Evolutionary conservation across 2,329 filamentous ascomycete species (phyloP), one percentile per base, ranked within the genome.

Genomic region (Capronia epimyces): DNA sequence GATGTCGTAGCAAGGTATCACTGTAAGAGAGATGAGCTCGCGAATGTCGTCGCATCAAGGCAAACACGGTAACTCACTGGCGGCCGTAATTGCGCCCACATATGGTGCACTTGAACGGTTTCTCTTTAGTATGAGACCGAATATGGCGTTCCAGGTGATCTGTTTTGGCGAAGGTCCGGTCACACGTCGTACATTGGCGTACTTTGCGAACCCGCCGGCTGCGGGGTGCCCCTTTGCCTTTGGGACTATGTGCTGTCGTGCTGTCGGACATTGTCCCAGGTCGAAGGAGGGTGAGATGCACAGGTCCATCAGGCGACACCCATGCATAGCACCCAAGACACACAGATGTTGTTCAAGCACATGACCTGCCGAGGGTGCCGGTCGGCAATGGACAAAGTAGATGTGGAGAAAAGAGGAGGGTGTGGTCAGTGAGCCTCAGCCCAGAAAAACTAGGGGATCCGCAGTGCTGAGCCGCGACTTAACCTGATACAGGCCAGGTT

Each of bases 81-180:
- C 56, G 44, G 22, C 56, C 56, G 50, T 57, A 59, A 22, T 55
- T 53, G 31, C 46, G 50, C 10, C 57, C 57, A 46, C 57, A 59
- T 9, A 49, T 52, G 3, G 29, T 31, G 39, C 57, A 59, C 25
- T 44, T 44, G 44, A 66, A 67, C 1, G 65, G 65, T 49, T 63
- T 67, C 46, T 67, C 64, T 37, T 63, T 64, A 1, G 64, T 67
- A 40, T 67, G 65, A 27, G 60, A 60, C 24, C 64, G 57, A n/a
- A 65, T 59, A 52, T 67, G 65, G 18, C 65, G 57, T 24, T 64
- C 56, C 8, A 66, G 61, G 52, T 67, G 65, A 25, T 67, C 65
- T 12, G 63, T 63, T 50, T 65, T 67, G 9, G 58, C 53, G 37
- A 67, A 67, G 1, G 55, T 57, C 16, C 56, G 49, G 7, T 52